Evolutionary conservation across 306 rosid genomes (phyloP), one percentile per base, ranked within the genome.

Genomic region (Cucurbita argyrosperma): DNA sequence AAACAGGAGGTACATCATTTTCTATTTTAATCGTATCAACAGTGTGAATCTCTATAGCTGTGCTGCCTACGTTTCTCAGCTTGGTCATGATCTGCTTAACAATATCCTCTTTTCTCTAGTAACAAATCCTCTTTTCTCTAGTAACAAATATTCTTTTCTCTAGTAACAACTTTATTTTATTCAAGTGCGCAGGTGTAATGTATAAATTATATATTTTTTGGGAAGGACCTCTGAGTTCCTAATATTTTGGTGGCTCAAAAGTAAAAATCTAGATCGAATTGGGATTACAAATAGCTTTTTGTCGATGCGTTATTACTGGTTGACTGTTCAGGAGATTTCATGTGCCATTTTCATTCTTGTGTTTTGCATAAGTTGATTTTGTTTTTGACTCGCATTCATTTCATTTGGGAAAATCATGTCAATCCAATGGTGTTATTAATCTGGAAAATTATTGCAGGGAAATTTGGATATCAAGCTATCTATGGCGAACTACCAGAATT

Each of bases 401-500:
- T 39, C 49, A 39, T 10, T 76, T 23, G 50, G 2, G 35, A 51
- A 66, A 56, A 5, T 68, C 16, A 43, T 45, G 23, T 47, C 8
- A 13, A 69, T 50, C 74, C 46, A 30, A 50, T 14, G 45, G 16
- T 50, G 16, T 50, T 70, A 26, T 50, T 70, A 35, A 70, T 46
- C n/a, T 15, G 11, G n/a, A 10, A 58, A 45, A 46, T 49, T 45
- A 19, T 72, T 50, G 26, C 97, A 94, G 99, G 80, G 43, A 82
- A 77, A 80, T 78, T 74, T 63, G 96, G 99, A 75, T 94, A 88
- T 71, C 40, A 89, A 5, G 83, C 97, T 71, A 64, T 94, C 57
- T 94, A 89, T 57, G 96, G 96, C 35, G 92, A 89, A 81, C 80
- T 94, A 23, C 91, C 95, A 0, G 77, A 79, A 74, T 82, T 85